Evolutionary conservation across 1,284 basidiomycete species (phyloP).

Genomic region (Cryptococcus floricola): DNA sequence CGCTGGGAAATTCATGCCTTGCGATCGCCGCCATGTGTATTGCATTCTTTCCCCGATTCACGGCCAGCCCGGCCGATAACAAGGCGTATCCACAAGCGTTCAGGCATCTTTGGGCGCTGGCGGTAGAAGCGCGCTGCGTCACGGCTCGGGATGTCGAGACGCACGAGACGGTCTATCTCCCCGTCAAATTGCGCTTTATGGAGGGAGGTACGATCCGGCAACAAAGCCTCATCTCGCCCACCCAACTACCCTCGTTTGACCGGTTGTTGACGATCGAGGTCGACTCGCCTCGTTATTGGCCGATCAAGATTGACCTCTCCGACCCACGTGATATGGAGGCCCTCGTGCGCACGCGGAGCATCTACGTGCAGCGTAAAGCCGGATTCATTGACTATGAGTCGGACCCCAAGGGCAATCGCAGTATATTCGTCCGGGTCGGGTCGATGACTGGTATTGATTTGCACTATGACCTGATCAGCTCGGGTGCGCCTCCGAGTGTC

Average conservation of each 20-base stretch:
- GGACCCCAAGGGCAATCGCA: constrained; percentile 86
- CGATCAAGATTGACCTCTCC: constrained; percentile 73
- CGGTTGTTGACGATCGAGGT: constrained; percentile 72
- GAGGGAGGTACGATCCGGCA: constrained; percentile 56
- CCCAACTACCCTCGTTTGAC: constrained; percentile 82
- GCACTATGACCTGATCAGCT: constrained; percentile 75
- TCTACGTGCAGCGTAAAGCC: constrained; percentile 86
- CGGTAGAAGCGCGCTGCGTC: constrained; percentile 87
- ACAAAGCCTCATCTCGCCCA: constrained; percentile 80
- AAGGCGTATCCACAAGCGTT: constrained; percentile 87
- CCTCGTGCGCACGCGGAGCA: constrained; percentile 69
- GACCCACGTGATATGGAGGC: constrained; percentile 64
- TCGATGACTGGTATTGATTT: constrained; percentile 63
- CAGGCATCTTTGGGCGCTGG: constrained; percentile 92
- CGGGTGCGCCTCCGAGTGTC: constrained; percentile 60
- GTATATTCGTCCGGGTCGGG: constrained; percentile 76
- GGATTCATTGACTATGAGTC: constrained; percentile 89
- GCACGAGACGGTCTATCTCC: constrained; percentile 81
- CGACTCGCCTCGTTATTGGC: constrained; percentile 92
- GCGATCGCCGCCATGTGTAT: constrained; percentile 85
- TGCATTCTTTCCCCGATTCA: constrained; percentile 86
- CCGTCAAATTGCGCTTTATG: constrained; percentile 74
- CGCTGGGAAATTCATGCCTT: constrained; percentile 84
- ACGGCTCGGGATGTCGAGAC: constrained; percentile 88
- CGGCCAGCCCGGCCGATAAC: constrained; percentile 75